These are phyloP conservation scores for Phytophthora citrophthora DNA, from an alignment of 352 stramenopile species.

Conservation along the genomic window DNA sequence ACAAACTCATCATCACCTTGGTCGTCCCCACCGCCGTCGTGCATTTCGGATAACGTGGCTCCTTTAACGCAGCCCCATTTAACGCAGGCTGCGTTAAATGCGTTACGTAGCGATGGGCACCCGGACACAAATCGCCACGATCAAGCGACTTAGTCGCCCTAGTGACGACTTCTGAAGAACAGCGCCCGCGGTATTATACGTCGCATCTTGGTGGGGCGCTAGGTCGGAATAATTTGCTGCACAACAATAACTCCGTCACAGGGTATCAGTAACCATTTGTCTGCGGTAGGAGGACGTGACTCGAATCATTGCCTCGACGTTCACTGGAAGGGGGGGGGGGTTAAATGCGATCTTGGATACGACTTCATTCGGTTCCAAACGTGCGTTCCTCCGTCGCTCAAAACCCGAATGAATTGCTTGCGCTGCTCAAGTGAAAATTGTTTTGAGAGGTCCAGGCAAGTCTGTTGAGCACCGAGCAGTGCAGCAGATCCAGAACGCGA, in stretches of 20 bases:
- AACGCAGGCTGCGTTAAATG: background rate
- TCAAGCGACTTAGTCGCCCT: conserved; percentile 20
- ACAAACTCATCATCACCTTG: background rate
- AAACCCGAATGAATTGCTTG: conserved; percentile 13
- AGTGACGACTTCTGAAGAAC: conserved; percentile 19
- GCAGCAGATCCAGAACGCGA: conserved; percentile 19
- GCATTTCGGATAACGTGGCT: conserved; percentile 20
- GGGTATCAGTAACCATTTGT: background rate
- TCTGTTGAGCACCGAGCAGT: conserved; percentile 9
- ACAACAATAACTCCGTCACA: conserved; percentile 6
- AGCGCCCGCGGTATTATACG: conserved; percentile 2
- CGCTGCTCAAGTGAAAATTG: background rate
- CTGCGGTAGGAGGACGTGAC: background rate
- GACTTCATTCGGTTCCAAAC: background rate
- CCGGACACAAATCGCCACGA: conserved; percentile 25
- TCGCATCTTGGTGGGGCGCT: conserved; percentile 7
- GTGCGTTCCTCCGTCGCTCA: background rate
- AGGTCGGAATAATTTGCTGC: conserved; percentile 25
- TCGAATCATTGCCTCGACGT: background rate
- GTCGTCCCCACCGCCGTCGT: background rate
- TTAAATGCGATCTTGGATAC: background rate
- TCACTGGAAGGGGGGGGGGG: too few species aligned
- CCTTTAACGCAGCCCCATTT: conserved; percentile 16
- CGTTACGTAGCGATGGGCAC: conserved; percentile 13
- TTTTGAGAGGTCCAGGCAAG: conserved; percentile 23